phyloP scores from a whole-genome alignment of 2,329 filamentous ascomycete genomes.

The Verticillium dahliae region DNA sequence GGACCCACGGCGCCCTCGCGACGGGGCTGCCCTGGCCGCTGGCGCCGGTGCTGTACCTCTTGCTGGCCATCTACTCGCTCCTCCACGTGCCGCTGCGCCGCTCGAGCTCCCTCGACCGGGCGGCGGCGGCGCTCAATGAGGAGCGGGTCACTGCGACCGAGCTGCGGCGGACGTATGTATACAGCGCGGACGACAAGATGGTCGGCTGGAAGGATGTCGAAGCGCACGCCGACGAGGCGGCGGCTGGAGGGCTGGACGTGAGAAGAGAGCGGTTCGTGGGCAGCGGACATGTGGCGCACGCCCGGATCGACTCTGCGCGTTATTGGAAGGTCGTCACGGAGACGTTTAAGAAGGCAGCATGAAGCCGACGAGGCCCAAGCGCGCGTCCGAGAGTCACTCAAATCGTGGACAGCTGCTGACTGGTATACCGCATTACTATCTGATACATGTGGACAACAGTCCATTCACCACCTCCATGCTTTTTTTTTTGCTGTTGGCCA shows the following conservation, averaged over 20 bases:
- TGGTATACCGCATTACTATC: neutral
- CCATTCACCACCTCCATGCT: neutral
- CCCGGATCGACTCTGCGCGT: slow-evolving; percentile 33
- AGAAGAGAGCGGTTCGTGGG: slow-evolving; percentile 37
- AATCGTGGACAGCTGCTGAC: neutral
- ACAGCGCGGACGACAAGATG: slow-evolving; percentile 39
- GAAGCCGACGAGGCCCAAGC: too few relatives aligned
- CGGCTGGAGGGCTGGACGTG: slow-evolving; percentile 28
- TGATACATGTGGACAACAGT: neutral
- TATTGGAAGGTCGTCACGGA: slow-evolving; percentile 44
- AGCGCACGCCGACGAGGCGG: slow-evolving; percentile 36
- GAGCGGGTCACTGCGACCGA: slow-evolving; percentile 25
- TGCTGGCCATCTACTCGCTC: slow-evolving; percentile 25
- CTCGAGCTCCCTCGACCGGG: slow-evolving; percentile 22
- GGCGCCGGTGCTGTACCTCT: slow-evolving; percentile 25
- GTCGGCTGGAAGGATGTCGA: slow-evolving; percentile 41
- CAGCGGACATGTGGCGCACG: slow-evolving; percentile 45
- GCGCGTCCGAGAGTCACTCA: neutral
- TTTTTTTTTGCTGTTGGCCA: neutral
- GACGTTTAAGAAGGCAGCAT: slow-evolving; percentile 31
- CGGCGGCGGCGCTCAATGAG: slow-evolving; percentile 30
- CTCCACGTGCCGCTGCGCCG: slow-evolving; percentile 21
- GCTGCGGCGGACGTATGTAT: slow-evolving; percentile 43
- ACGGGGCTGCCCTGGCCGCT: slow-evolving; percentile 24
- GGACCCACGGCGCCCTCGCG: slow-evolving; percentile 31